phyloP scores from a whole-genome alignment of 2,329 filamentous ascomycete species.

The Aspergillus sojae region DNA sequence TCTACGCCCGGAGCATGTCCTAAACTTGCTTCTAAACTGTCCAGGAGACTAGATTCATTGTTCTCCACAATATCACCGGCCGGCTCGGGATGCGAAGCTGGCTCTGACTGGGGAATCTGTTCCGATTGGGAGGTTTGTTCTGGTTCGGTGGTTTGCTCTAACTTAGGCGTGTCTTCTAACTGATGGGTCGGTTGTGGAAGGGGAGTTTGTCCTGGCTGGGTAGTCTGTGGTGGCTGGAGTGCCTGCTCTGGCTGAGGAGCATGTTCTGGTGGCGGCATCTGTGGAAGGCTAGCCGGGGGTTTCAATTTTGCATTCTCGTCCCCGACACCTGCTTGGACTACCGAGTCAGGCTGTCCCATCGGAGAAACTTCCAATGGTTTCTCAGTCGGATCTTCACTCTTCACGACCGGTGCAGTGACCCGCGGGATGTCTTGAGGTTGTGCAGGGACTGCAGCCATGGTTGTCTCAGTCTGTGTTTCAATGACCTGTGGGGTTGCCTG shows the following conservation, averaged over 20 bases:
- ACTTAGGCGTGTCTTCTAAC: not conserved
- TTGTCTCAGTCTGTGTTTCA: constrained; percentile 4
- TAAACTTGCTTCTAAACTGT: constrained; percentile 51
- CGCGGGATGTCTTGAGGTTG: constrained; percentile 11
- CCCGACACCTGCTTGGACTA: not conserved
- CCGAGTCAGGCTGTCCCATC: not conserved
- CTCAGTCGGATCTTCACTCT: constrained; percentile 21
- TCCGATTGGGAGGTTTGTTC: not conserved
- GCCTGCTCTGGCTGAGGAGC: not conserved
- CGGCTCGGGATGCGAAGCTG: not conserved
- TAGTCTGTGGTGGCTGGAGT: not conserved
- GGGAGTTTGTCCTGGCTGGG: not conserved
- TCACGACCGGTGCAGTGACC: not conserved
- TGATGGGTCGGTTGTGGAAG: not conserved
- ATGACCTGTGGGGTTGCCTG: constrained; percentile 1
- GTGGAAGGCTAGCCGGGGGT: not conserved
- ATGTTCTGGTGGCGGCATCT: not conserved
- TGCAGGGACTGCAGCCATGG: not conserved
- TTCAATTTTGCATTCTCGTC: not conserved
- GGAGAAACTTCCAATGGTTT: not conserved
- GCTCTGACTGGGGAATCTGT: not conserved
- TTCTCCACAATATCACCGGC: constrained; percentile 10
- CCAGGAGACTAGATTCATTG: constrained; percentile 49
- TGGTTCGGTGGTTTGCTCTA: not conserved
- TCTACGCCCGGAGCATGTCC: constrained; percentile 8